Conservation (phyloP, 2,329 filamentous ascomycete species). For the Penicillium sp. region DNA sequence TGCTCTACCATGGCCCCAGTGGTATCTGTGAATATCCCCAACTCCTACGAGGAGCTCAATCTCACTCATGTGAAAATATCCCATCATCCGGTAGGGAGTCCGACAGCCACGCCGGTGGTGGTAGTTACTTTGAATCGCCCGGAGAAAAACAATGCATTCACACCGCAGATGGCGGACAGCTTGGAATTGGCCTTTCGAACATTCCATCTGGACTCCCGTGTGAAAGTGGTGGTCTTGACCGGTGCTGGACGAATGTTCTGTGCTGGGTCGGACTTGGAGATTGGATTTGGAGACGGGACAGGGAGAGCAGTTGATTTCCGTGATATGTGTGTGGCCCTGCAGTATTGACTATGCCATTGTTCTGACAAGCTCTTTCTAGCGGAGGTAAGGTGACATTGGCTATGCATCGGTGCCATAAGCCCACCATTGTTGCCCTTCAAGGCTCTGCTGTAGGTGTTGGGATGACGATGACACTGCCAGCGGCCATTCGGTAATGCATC, state of each 20-base stretch:
- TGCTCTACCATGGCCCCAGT: too few species aligned
- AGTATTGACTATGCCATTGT: not conserved
- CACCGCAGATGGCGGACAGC: constrained; percentile 59
- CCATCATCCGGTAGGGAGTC: constrained; percentile 40
- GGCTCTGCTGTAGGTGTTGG: constrained; percentile 59
- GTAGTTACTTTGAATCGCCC: constrained; percentile 64
- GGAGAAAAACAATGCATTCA: constrained; percentile 62
- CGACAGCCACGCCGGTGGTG: constrained; percentile 58
- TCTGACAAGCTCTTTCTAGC: constrained; percentile 26
- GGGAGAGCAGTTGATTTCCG: constrained; percentile 49
- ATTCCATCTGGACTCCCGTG: constrained; percentile 53
- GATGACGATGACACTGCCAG: constrained; percentile 59
- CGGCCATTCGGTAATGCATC: constrained; percentile 31
- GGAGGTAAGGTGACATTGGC: constrained; percentile 54
- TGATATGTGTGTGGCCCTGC: constrained; percentile 45
- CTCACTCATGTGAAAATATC: constrained; percentile 32
- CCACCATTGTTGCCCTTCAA: constrained; percentile 57
- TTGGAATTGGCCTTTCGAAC: constrained; percentile 53
- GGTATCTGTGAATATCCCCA: constrained; percentile 19
- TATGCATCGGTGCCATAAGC: constrained; percentile 57
- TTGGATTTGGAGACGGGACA: constrained; percentile 27
- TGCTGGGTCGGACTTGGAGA: constrained; percentile 56
- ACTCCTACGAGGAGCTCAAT: constrained; percentile 35
- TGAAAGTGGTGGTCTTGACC: constrained; percentile 55
- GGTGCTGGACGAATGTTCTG: constrained; percentile 56